Base-by-base conservation (phyloP, 2,329 filamentous ascomycete species). In the Coleophoma eucalyptorum region DNA sequence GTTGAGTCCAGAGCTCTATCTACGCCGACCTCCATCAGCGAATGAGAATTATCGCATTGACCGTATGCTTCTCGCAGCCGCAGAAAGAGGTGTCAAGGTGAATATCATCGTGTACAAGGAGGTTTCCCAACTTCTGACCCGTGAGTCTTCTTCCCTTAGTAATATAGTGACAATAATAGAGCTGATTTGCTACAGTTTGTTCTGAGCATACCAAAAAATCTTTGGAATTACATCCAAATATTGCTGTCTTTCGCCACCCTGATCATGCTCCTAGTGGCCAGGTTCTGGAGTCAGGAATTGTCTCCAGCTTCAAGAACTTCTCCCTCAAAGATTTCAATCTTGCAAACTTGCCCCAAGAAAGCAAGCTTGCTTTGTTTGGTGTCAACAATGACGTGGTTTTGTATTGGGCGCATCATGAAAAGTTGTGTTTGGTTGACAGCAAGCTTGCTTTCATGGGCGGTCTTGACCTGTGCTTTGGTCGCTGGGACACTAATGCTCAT, bases 381-480 rank as follows among this genome's bases (percentile, higher is more conserved):
- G 86, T 89, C 46, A 83, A 83, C 33, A 88, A 91, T 32, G 90
- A 88, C 58, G 82, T 91, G 1, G 87, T 96, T 11, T 72, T 96
- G 1, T 96, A 90, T 69, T 96, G 91, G 91, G 90, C 90, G 3
- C 91, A 96, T 61, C 91, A 96, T 60, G 91, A 97, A 71, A 97
- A 97, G 69, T 79, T 96, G 1, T 90, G 89, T 58, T 66, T 96
- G 2, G 72, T 97, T 15, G 91, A 97, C 65, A 82, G 86, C n/a
- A 76, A 77, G 10, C 75, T 86, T 50, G 90, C 86, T 2, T 96
- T 97, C 65, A 96, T 96, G 91, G 91, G 90, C 45, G 92, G 91
- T 18, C 73, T 96, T 1, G 91, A 96, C 69, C 76, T 96, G 62
- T 96, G 81, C 65, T 96, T 91, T 62, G 91, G 91, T 34, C 80